phyloP scores from a whole-genome alignment of 78 protist genomes.

The Dictyostelium discoideum region DNA sequence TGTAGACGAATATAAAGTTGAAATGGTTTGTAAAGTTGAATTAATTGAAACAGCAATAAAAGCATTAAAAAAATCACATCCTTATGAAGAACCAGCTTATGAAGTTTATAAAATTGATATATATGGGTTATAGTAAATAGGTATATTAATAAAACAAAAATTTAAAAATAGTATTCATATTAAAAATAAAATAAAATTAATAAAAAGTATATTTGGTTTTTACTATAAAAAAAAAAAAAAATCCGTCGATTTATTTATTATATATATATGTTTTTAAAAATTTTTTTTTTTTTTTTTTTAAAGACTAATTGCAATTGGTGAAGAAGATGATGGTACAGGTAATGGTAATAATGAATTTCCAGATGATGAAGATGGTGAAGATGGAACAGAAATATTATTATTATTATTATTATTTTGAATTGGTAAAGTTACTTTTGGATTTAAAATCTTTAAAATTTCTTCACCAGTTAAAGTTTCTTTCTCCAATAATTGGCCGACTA shows the following conservation, averaged over 20 bases:
- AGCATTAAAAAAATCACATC: slow-evolving; percentile 39
- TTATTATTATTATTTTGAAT: not conserved
- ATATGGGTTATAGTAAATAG: too few species aligned
- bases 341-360: not conserved
- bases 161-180: not conserved
- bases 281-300: not conserved
- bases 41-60: not conserved
- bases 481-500: slow-evolving; percentile 86
- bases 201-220: too few species aligned
- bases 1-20: slow-evolving; percentile 34
- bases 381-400: not conserved
- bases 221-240: not conserved
- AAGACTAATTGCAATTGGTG: slow-evolving; percentile 1
- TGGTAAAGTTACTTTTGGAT: not conserved
- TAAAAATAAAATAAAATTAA: not conserved
- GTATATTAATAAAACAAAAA: not conserved
- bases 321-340: slow-evolving; percentile 9
- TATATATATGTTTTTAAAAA: not conserved
- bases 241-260: not conserved
- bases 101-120: not conserved
- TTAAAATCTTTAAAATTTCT: slow-evolving; percentile 69
- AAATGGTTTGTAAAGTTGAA: slow-evolving; percentile 19
- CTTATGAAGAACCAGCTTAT: slow-evolving; percentile 41
- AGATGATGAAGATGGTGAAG: not conserved
- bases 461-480: slow-evolving; percentile 89